These are phyloP conservation scores for Blastocystis sp. DNA, from an alignment of 352 stramenopile species.

Conservation along the genomic window DNA sequence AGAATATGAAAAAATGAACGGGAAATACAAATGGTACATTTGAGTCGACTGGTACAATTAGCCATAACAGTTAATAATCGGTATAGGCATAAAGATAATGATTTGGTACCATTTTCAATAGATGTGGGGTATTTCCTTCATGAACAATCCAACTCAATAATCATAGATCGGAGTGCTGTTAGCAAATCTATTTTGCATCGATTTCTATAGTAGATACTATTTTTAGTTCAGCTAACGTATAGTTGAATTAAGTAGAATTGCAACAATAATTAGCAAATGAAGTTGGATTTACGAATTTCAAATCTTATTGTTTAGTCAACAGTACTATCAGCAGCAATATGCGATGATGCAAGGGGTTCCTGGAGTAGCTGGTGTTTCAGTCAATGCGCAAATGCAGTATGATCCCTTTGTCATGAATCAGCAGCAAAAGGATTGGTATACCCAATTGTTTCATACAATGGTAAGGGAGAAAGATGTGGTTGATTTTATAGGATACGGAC, in stretches of 20 bases:
- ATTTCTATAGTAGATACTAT: background rate
- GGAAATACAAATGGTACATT: background rate
- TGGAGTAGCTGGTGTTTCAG: background rate
- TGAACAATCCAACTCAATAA: background rate
- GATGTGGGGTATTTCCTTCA: background rate
- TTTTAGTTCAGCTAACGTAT: background rate
- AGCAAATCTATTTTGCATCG: slow-evolving; percentile 35
- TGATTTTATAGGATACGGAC: slow-evolving; percentile 37
- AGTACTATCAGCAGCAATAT: slow-evolving; percentile 20
- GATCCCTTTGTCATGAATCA: slow-evolving; percentile 28
- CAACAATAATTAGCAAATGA: slow-evolving; percentile 9
- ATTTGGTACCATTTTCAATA: background rate
- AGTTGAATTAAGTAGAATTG: background rate
- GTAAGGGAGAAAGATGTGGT: background rate
- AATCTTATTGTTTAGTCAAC: slow-evolving; percentile 21
- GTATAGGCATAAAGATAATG: background rate
- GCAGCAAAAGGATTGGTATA: background rate
- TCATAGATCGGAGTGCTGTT: slow-evolving; percentile 24
- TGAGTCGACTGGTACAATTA: background rate
- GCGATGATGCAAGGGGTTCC: background rate
- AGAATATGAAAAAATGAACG: background rate
- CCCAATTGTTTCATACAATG: slow-evolving; percentile 30
- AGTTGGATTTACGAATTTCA: background rate
- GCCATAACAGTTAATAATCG: background rate
- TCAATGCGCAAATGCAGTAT: background rate